Evolutionary conservation across 306 rosid genomes (phyloP).

Genomic region (Vachellia collinsii): DNA sequence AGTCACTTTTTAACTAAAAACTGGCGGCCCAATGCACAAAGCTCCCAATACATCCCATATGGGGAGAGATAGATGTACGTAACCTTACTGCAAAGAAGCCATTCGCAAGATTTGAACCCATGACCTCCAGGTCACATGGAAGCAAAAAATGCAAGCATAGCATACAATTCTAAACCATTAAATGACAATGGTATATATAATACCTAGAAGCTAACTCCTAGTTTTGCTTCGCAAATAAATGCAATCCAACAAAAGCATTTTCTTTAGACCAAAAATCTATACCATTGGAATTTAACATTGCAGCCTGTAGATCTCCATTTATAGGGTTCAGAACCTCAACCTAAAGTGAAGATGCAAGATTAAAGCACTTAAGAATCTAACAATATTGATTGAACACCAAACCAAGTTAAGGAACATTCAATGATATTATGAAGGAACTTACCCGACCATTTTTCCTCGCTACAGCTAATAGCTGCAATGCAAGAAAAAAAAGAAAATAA

Average conservation of each 20-base stretch:
- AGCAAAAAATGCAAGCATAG: constrained; percentile 11
- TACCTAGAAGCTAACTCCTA: constrained; percentile 59
- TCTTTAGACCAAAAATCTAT: constrained; percentile 42
- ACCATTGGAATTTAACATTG: constrained; percentile 42
- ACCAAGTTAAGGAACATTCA: not conserved
- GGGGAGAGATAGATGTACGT: too few relatives aligned
- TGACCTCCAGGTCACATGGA: not conserved
- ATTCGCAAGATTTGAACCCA: too few relatives aligned
- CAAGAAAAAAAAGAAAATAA: constrained; percentile 1
- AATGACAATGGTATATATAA: constrained; percentile 15
- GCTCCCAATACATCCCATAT: too few relatives aligned
- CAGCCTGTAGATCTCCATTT: constrained; percentile 60
- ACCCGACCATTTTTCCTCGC: constrained; percentile 86
- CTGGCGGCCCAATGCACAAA: too few relatives aligned
- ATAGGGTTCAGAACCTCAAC: constrained; percentile 82
- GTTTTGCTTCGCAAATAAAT: constrained; percentile 59
- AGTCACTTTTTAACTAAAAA: not conserved
- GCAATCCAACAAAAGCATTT: constrained; percentile 72
- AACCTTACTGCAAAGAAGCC: not conserved
- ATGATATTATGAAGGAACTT: constrained; percentile 28
- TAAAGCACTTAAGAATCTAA: not conserved
- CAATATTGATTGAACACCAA: constrained; percentile 27
- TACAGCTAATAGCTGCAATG: constrained; percentile 86
- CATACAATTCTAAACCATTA: constrained; percentile 24
- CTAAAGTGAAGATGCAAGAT: constrained; percentile 45